Evolutionary conservation across 495 filamentous ascomycete species (phyloP).

Genomic region (Saxophila tyrrhenica): DNA sequence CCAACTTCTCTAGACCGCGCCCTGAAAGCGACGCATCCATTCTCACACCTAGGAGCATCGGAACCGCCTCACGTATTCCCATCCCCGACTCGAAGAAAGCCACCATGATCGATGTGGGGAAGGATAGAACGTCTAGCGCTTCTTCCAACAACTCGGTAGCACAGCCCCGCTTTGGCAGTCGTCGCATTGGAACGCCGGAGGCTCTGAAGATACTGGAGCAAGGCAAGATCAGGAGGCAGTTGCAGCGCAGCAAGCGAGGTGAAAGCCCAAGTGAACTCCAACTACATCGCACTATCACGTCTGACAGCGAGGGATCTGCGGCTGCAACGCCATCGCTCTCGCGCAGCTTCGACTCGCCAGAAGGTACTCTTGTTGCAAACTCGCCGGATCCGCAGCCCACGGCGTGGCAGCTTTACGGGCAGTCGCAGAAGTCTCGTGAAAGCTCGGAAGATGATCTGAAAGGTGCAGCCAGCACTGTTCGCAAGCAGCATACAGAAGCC

Average conservation of each 20-base stretch:
- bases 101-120: slow-evolving; percentile 12
- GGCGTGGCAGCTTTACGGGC: neutral
- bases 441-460: neutral
- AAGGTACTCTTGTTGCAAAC: slow-evolving; percentile 5
- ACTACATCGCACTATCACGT: neutral
- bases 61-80: slow-evolving; percentile 19
- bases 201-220: slow-evolving; percentile 16
- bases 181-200: slow-evolving; percentile 9
- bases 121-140: neutral
- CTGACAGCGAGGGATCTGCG: neutral
- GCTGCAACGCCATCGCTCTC: neutral
- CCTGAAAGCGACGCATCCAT: slow-evolving; percentile 6
- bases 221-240: slow-evolving; percentile 14
- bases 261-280: neutral
- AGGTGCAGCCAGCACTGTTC: neutral
- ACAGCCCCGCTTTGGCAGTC: slow-evolving; percentile 8
- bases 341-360: slow-evolving; percentile 4
- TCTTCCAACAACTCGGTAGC: neutral
- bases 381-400: slow-evolving; percentile 7
- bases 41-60: neutral
- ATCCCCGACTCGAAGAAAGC: slow-evolving; percentile 18
- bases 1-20: slow-evolving; percentile 16
- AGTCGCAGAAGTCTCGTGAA: neutral
- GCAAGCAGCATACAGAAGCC: neutral
- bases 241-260: neutral